Conservation (phyloP, 768 basidiomycete genomes). For the Tephrocybe sp. region DNA sequence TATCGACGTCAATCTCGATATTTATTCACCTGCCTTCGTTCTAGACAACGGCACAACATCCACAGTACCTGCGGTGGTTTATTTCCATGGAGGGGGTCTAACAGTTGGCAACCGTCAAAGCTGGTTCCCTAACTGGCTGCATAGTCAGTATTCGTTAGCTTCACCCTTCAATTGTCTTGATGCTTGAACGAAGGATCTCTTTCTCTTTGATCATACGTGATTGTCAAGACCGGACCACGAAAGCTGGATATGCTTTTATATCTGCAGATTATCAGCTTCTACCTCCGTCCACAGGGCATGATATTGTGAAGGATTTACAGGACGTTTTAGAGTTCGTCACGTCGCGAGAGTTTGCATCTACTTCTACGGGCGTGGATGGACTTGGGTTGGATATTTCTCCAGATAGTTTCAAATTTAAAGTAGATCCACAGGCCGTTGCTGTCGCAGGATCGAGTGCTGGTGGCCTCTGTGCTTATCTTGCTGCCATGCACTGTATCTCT, state of each 20-base stretch:
- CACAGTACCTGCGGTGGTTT: slow-evolving; percentile 37
- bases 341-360: slow-evolving; percentile 18
- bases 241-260: slow-evolving; percentile 55
- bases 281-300: slow-evolving; percentile 52
- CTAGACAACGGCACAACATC: not conserved
- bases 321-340: slow-evolving; percentile 53
- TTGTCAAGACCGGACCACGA: slow-evolving; percentile 43
- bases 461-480: slow-evolving; percentile 63
- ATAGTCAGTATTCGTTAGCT: slow-evolving; percentile 37
- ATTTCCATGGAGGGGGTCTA: slow-evolving; percentile 58
- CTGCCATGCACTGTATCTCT: slow-evolving; percentile 45
- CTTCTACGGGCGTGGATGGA: not conserved
- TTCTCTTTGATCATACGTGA: not conserved
- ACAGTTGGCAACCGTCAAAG: slow-evolving; percentile 56
- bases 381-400: not conserved
- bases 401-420: slow-evolving; percentile 21
- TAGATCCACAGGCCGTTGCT: slow-evolving; percentile 46
- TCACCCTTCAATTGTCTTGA: slow-evolving; percentile 9
- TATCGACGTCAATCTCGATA: slow-evolving; percentile 18
- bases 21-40: slow-evolving; percentile 20
- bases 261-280: slow-evolving; percentile 66
- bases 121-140: slow-evolving; percentile 70
- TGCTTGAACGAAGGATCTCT: slow-evolving; percentile 14
- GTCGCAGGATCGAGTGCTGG: slow-evolving; percentile 63
- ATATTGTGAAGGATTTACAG: slow-evolving; percentile 56